These are phyloP conservation scores for Halophytophthora batemanensis DNA, from an alignment of 352 stramenopile species.

Conservation along the genomic window DNA sequence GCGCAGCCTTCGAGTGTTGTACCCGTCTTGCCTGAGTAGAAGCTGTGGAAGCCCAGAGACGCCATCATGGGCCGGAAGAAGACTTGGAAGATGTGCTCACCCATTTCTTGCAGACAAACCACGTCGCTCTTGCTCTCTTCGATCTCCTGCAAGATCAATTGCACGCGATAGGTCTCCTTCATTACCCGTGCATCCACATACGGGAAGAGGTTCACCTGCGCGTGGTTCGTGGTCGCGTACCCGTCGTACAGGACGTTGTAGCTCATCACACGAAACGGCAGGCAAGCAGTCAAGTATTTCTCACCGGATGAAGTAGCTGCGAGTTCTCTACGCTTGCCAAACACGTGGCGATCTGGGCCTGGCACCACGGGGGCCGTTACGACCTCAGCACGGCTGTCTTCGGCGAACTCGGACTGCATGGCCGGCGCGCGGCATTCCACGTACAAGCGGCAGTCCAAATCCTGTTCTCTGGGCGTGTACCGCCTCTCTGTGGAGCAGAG, in stretches of 20 bases:
- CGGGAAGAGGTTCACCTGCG: slow-evolving; percentile 57
- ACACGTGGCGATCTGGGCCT: slow-evolving; percentile 55
- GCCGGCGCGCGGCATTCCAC: slow-evolving; percentile 53
- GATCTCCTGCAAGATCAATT: slow-evolving; percentile 74
- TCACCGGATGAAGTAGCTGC: slow-evolving; percentile 13
- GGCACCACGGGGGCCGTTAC: slow-evolving; percentile 33
- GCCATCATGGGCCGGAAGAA: slow-evolving; percentile 64
- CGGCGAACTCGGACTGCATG: slow-evolving; percentile 25
- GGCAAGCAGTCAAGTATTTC: slow-evolving; percentile 7
- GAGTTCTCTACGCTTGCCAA: slow-evolving; percentile 28
- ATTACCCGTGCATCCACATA: slow-evolving; percentile 45
- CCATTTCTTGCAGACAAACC: slow-evolving; percentile 77
- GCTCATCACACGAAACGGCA: slow-evolving; percentile 71
- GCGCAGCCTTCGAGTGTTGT: slow-evolving; percentile 70
- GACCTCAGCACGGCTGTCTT: slow-evolving; percentile 30
- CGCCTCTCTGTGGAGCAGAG: slow-evolving; percentile 21
- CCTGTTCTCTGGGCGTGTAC: slow-evolving; percentile 36
- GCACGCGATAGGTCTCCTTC: slow-evolving; percentile 67
- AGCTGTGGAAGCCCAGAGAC: slow-evolving; percentile 41
- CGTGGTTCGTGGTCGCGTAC: slow-evolving; percentile 57
- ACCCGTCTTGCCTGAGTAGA: slow-evolving; percentile 68
- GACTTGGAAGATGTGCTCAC: slow-evolving; percentile 39
- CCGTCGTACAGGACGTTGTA: slow-evolving; percentile 82
- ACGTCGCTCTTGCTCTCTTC: slow-evolving; percentile 57
- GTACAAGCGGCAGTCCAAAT: slow-evolving; percentile 46